phyloP scores from a whole-genome alignment of 176 grass and related monocot species.

The Carex parvula region DNA sequence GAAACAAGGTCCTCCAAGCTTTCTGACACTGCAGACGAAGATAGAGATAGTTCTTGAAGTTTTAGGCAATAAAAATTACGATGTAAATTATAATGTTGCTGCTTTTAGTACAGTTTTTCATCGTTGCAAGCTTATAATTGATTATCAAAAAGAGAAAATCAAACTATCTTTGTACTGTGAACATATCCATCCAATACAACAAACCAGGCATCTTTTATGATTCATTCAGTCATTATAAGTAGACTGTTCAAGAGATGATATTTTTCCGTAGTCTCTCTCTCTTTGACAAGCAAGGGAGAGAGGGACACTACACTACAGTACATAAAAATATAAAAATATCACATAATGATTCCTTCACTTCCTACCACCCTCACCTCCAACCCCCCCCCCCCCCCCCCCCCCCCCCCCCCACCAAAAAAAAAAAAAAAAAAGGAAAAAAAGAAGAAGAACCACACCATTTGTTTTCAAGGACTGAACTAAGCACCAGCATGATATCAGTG shows the following conservation, averaged over 20 bases:
- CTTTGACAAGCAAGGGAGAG: too few relatives aligned
- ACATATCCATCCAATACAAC: background rate
- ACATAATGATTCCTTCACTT: background rate
- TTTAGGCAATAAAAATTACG: background rate
- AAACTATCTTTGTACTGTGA: background rate
- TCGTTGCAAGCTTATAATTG: background rate
- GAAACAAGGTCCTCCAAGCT: conserved; percentile 52
- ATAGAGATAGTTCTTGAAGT: background rate
- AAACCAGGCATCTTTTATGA: background rate
- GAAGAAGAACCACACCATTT: background rate
- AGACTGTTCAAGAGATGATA: background rate
- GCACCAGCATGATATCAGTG: background rate
- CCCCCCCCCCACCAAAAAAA: too few relatives aligned
- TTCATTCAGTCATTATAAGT: background rate
- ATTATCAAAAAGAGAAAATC: background rate
- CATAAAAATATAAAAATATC: too few relatives aligned
- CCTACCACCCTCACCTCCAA: background rate
- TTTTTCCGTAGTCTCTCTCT: background rate
- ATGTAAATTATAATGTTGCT: background rate
- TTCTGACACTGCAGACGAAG: conserved; percentile 40
- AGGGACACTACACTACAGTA: too few relatives aligned
- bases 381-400: background rate
- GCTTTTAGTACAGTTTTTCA: background rate
- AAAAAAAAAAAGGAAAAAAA: background rate
- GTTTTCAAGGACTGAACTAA: background rate